Conservation (phyloP, 768 basidiomycete genomes). For the Roridomyces roridus region DNA sequence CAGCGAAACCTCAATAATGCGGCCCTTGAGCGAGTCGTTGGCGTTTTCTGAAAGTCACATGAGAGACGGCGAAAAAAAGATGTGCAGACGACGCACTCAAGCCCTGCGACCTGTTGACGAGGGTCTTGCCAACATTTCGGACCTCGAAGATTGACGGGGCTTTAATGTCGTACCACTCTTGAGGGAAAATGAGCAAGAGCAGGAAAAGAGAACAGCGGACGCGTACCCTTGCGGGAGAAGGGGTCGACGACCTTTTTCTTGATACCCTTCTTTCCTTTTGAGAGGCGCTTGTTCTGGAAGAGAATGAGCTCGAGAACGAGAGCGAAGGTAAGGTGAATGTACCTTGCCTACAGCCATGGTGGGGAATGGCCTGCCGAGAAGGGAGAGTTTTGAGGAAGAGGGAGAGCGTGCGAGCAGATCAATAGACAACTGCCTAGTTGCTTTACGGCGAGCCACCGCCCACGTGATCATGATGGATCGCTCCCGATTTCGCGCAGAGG, state of each 20-base stretch:
- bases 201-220: conserved; percentile 1
- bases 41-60: conserved; percentile 92
- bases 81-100: conserved; percentile 72
- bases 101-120: conserved; percentile 97
- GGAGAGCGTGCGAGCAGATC: conserved; percentile 20
- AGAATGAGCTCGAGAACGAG: neutral
- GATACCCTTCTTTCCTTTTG: conserved; percentile 98
- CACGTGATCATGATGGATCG: conserved; percentile 31
- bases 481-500: conserved; percentile 49
- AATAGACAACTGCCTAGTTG: conserved; percentile 12
- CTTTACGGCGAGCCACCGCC: neutral
- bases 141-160: conserved; percentile 98
- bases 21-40: conserved; percentile 97
- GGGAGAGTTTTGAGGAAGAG: conserved; percentile 49
- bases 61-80: neutral
- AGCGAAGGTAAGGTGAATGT: neutral
- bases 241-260: conserved; percentile 99
- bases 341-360: conserved; percentile 71
- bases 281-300: conserved; percentile 92
- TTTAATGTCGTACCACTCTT: conserved; percentile 99
- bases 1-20: conserved; percentile 94
- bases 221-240: conserved; percentile 95
- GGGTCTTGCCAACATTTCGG: conserved; percentile 96
- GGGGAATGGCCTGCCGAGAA: conserved; percentile 48
- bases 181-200: conserved; percentile 3